Evolutionary conservation across 148 eudicot genomes (phyloP).

Genomic region (Tetragonia tetragonoides): DNA sequence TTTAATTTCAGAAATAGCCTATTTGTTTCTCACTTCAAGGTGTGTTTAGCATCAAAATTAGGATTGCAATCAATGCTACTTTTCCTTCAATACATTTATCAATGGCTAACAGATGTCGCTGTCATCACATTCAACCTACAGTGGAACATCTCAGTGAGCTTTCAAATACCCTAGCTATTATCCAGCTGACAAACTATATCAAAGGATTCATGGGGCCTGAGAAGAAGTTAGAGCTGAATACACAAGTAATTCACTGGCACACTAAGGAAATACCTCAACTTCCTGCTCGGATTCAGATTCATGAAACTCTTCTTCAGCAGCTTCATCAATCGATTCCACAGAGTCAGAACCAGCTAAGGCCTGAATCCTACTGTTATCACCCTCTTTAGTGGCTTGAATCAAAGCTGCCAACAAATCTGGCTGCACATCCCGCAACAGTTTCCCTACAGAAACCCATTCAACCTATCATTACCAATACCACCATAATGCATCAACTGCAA

Average conservation of each 20-base stretch:
- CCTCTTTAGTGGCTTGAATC: slow-evolving; percentile 85
- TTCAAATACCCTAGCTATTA: not conserved
- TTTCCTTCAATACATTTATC: too few species aligned
- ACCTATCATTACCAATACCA: slow-evolving; percentile 1
- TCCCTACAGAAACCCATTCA: slow-evolving; percentile 41
- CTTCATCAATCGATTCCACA: slow-evolving; percentile 25
- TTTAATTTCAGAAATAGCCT: too few species aligned
- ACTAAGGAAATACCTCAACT: slow-evolving; percentile 16
- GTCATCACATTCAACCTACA: too few species aligned
- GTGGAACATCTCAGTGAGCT: too few species aligned
- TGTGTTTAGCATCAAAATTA: too few species aligned
- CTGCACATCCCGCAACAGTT: slow-evolving; percentile 68
- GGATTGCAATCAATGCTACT: too few species aligned
- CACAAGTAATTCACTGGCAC: not conserved
- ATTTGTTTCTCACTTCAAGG: too few species aligned
- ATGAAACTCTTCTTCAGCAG: slow-evolving; percentile 38
- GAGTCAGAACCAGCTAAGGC: slow-evolving; percentile 47
- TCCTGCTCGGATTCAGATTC: slow-evolving; percentile 46
- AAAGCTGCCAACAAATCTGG: slow-evolving; percentile 73
- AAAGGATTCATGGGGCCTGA: not conserved
- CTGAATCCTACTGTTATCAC: slow-evolving; percentile 57
- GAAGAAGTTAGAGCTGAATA: not conserved
- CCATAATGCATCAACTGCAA: not conserved
- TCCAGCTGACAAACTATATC: not conserved
- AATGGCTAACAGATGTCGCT: too few species aligned